These are phyloP conservation scores for Eutypella sp. DNA, from an alignment of 2,329 filamentous ascomycete genomes.

Conservation along the genomic window DNA sequence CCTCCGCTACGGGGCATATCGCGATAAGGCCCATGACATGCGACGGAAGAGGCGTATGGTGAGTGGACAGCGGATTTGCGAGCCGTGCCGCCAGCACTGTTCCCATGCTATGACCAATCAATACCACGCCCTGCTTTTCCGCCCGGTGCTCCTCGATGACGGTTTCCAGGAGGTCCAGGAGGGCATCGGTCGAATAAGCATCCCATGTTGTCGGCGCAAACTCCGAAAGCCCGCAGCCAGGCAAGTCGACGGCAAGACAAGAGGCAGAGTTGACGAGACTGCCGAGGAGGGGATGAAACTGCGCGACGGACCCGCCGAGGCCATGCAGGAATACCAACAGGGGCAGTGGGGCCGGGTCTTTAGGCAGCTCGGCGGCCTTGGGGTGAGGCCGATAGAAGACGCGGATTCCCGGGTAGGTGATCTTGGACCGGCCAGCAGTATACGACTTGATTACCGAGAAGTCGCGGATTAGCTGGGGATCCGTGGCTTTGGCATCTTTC, in stretches of 20 bases:
- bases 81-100: constrained; percentile 72
- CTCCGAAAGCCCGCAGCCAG: constrained; percentile 78
- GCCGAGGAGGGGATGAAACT: constrained; percentile 76
- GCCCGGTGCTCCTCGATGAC: constrained; percentile 72
- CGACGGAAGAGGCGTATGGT: constrained; percentile 49
- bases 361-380: constrained; percentile 76
- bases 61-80: constrained; percentile 44
- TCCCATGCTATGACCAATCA: constrained; percentile 89
- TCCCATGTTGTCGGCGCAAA: constrained; percentile 68
- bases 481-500: constrained; percentile 49
- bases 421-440: constrained; percentile 56
- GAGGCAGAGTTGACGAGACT: constrained; percentile 79
- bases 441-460: constrained; percentile 69
- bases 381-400: constrained; percentile 80
- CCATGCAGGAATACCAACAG: constrained; percentile 90
- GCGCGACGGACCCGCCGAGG: constrained; percentile 83
- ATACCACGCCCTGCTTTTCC: constrained; percentile 65
- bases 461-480: constrained; percentile 76
- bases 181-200: constrained; percentile 72
- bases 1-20: constrained; percentile 71
- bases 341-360: constrained; percentile 67
- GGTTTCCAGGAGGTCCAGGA: constrained; percentile 68
- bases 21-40: constrained; percentile 72
- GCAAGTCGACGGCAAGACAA: constrained; percentile 83
- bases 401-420: constrained; percentile 70